Conservation (phyloP, 768 basidiomycete species). For the Candolleomyces eurysporus region DNA sequence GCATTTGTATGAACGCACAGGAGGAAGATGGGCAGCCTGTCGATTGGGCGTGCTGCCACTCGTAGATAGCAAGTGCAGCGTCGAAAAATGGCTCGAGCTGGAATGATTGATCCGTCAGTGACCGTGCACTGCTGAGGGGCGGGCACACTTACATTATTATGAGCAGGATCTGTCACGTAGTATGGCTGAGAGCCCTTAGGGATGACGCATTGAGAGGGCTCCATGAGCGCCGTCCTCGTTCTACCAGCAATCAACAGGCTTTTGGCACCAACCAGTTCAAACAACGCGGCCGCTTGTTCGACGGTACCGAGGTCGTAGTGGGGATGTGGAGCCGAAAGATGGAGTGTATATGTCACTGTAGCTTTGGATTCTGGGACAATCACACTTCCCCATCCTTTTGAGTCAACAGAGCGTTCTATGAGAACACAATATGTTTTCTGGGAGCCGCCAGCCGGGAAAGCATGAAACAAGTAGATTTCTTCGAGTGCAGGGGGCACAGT, state of each 20-base stretch:
- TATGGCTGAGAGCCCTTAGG: constrained; percentile 17
- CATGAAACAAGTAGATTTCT: constrained; percentile 24
- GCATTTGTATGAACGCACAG: constrained; percentile 48
- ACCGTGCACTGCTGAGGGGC: too few relatives aligned
- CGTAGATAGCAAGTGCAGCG: constrained; percentile 33
- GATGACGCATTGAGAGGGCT: constrained; percentile 31
- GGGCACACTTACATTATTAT: constrained; percentile 35
- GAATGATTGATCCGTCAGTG: background rate
- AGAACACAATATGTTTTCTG: constrained; percentile 30
- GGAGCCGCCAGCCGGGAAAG: constrained; percentile 22
- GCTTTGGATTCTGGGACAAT: constrained; percentile 26
- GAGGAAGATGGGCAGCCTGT: constrained; percentile 37
- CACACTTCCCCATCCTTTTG: constrained; percentile 35
- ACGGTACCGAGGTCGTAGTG: constrained; percentile 35
- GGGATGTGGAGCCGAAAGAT: constrained; percentile 48
- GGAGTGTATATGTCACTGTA: constrained; percentile 27
- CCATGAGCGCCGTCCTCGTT: constrained; percentile 30
- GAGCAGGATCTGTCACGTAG: constrained; percentile 46
- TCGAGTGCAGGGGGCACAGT: constrained; percentile 25
- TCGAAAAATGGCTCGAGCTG: constrained; percentile 46
- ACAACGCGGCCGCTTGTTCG: constrained; percentile 39
- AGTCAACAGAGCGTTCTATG: constrained; percentile 20
- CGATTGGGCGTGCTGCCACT: constrained; percentile 33
- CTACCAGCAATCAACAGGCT: constrained; percentile 44
- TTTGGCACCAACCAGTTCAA: constrained; percentile 35